Conservation (phyloP, 805 yeast genomes). For the Yarrowia sp. region DNA sequence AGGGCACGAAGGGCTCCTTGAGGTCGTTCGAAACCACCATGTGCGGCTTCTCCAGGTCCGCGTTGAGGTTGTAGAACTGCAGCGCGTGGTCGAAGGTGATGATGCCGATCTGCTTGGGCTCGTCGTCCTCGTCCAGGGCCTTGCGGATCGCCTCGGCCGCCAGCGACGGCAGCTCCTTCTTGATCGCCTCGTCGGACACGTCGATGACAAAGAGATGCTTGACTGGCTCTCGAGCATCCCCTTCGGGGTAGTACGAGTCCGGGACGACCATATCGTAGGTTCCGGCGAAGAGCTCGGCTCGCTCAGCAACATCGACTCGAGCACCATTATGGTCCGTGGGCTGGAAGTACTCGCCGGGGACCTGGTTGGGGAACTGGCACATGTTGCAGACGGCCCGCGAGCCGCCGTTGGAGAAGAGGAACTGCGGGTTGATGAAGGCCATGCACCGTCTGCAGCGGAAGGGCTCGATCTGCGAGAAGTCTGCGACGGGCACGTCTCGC, state of each 20-base stretch:
- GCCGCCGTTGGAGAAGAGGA: conserved; percentile 60
- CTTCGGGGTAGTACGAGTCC: conserved; percentile 55
- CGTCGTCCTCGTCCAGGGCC: conserved; percentile 45
- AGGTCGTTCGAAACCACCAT: conserved; percentile 66
- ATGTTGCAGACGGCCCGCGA: conserved; percentile 76
- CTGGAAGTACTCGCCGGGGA: conserved; percentile 65
- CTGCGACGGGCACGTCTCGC: conserved; percentile 60
- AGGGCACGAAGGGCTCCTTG: conserved; percentile 79
- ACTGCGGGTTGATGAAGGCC: conserved; percentile 81
- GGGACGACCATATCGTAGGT: conserved; percentile 86
- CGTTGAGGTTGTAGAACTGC: conserved; percentile 67
- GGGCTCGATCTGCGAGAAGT: conserved; percentile 63
- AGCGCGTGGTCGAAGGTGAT: conserved; percentile 71
- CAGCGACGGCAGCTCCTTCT: conserved; percentile 59
- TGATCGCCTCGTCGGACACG: conserved; percentile 56
- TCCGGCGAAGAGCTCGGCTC: conserved; percentile 80
- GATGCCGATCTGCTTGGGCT: conserved; percentile 57
- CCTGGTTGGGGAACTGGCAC: conserved; percentile 71
- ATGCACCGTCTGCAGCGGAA: conserved; percentile 91
- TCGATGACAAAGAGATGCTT: conserved; percentile 76
- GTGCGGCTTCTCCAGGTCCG: conserved; percentile 54
- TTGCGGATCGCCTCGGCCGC: conserved; percentile 69
- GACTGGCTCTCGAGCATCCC: conserved; percentile 47
- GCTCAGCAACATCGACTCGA: conserved; percentile 57
- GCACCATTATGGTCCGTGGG: conserved; percentile 60